These are phyloP conservation scores for Phytophthora lateralis DNA, from an alignment of 352 stramenopile genomes.

Conservation along the genomic window DNA sequence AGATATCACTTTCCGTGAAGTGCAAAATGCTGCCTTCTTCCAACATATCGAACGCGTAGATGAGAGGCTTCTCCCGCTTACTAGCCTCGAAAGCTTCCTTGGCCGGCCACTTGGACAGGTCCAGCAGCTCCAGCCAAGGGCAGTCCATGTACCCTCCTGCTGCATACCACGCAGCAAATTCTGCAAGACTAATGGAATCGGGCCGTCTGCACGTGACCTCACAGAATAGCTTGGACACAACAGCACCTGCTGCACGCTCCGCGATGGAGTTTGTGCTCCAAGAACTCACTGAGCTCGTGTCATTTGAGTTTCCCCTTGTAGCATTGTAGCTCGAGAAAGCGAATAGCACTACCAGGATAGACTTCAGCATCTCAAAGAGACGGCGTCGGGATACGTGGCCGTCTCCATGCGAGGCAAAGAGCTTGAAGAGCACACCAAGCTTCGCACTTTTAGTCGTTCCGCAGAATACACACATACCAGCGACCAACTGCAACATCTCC, in stretches of 20 bases:
- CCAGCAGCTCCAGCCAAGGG: constrained; percentile 96
- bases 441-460: constrained; percentile 96
- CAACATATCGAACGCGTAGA: constrained; percentile 87
- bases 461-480: constrained; percentile 94
- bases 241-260: constrained; percentile 83
- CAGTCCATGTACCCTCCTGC: constrained; percentile 94
- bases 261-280: constrained; percentile 85
- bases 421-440: constrained; percentile 86
- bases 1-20: constrained; percentile 86
- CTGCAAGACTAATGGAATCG: constrained; percentile 90
- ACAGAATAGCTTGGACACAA: constrained; percentile 91
- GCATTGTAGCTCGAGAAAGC: constrained; percentile 85
- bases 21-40: constrained; percentile 87
- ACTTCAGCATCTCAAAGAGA: constrained; percentile 86
- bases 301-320: constrained; percentile 62
- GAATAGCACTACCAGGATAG: constrained; percentile 81
- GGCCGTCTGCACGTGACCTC: constrained; percentile 64
- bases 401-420: constrained; percentile 71
- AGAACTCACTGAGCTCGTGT: constrained; percentile 58
- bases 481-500: constrained; percentile 69
- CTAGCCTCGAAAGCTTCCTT: constrained; percentile 89
- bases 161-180: constrained; percentile 98
- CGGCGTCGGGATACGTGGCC: constrained; percentile 72
- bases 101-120: constrained; percentile 95
- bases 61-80: constrained; percentile 82